Conservation (phyloP, 1,284 basidiomycete genomes). For the Mycosarcoma maydis region DNA sequence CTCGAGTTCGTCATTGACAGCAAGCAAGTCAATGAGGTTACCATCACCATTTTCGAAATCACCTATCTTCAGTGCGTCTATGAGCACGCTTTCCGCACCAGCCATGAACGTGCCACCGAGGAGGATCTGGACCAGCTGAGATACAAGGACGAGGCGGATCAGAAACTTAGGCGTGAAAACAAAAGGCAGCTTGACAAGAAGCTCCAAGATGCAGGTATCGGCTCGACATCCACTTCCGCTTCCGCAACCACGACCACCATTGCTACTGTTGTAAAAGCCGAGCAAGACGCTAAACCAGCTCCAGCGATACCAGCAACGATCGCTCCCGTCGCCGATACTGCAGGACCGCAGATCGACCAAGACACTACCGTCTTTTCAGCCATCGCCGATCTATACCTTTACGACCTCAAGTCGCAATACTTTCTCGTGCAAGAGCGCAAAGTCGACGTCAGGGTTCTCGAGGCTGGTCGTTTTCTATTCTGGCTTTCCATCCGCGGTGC, state of each 20-base stretch:
- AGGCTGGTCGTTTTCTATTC: conserved; percentile 71
- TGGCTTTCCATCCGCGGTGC: conserved; percentile 72
- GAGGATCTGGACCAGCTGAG: conserved; percentile 66
- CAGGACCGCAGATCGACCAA: conserved; percentile 28
- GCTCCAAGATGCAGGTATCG: conserved; percentile 27
- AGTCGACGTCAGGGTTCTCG: conserved; percentile 77
- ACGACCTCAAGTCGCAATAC: conserved; percentile 76
- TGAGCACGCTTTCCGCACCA: conserved; percentile 70
- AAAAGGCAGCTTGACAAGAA: conserved; percentile 31
- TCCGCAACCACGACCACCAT: conserved; percentile 3
- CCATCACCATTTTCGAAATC: conserved; percentile 86
- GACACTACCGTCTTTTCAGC: conserved; percentile 39
- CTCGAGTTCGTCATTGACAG: conserved; percentile 79
- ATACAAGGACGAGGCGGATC: conserved; percentile 57
- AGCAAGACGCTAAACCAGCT: conserved; percentile 1
- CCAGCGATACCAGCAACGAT: conserved; percentile 21
- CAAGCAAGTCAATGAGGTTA: conserved; percentile 77
- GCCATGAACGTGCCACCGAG: conserved; percentile 62
- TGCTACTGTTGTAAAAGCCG: conserved; percentile 9
- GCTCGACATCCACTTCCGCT: conserved; percentile 1
- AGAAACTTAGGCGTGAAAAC: conserved; percentile 23
- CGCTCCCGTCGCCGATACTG: conserved; percentile 33
- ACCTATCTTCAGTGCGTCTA: conserved; percentile 94
- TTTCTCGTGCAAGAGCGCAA: conserved; percentile 79
- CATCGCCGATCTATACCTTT: conserved; percentile 73